Conservation (phyloP, 345 rosid genomes). For the Salix dunnii region DNA sequence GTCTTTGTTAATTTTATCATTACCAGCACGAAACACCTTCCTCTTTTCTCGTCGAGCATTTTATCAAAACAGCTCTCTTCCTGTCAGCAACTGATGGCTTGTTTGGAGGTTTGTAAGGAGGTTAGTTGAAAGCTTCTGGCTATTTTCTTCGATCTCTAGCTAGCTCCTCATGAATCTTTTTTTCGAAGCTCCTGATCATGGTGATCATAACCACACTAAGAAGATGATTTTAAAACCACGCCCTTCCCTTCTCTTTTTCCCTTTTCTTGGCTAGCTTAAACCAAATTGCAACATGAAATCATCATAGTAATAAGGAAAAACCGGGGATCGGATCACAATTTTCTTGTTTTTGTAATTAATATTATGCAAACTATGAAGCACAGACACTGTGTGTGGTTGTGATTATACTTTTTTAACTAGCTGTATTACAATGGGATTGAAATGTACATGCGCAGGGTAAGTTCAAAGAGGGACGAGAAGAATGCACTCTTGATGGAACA, state of each 20-base stretch:
- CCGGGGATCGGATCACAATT: background rate
- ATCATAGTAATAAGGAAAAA: background rate
- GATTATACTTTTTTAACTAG: background rate
- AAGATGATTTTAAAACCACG: background rate
- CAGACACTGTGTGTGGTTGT: background rate
- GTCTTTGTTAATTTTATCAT: background rate
- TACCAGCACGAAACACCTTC: background rate
- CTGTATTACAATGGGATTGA: background rate
- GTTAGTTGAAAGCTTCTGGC: constrained; percentile 31
- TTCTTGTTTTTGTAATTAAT: no score
- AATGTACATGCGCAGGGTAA: constrained; percentile 22
- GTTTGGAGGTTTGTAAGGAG: constrained; percentile 50
- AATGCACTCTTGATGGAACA: constrained; percentile 66
- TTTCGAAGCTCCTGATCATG: background rate
- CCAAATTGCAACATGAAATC: background rate
- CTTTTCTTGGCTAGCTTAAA: background rate
- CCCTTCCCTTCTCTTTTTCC: background rate
- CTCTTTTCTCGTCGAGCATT: constrained; percentile 15
- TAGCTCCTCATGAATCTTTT: background rate
- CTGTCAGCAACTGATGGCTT: constrained; percentile 35
- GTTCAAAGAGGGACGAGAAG: constrained; percentile 43
- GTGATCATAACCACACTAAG: no score
- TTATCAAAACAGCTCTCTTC: background rate
- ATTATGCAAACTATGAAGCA: background rate
- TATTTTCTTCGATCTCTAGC: background rate